These are phyloP conservation scores for Inga oerstediana DNA, from an alignment of 306 rosid genomes.

Conservation along the genomic window DNA sequence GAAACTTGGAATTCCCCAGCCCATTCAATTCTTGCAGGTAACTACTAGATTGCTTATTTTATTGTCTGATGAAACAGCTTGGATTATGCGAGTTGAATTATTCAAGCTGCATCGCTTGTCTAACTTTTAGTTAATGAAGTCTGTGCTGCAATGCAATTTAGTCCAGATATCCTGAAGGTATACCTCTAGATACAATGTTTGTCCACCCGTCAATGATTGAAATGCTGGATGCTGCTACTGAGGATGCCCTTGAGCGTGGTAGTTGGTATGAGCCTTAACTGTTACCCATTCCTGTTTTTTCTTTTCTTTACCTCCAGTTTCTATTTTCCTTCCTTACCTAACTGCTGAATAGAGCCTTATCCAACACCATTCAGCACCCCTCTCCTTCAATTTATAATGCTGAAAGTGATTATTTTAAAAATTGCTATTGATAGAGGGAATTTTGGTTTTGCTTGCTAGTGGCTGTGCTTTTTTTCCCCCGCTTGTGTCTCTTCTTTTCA, in stretches of 20 bases:
- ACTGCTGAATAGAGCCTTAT: background rate
- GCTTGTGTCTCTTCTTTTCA: background rate
- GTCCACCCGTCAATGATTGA: constrained; percentile 90
- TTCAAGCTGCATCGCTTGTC: constrained; percentile 25
- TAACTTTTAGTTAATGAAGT: constrained; percentile 45
- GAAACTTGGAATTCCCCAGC: constrained; percentile 94
- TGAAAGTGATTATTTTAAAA: background rate
- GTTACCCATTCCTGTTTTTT: background rate
- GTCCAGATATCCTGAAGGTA: constrained; percentile 98
- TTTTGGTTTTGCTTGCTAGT: constrained; percentile 11
- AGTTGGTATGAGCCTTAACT: constrained; percentile 71
- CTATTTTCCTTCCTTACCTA: constrained; percentile 23
- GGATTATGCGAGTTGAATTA: constrained; percentile 29
- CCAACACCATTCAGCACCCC: constrained; percentile 17
- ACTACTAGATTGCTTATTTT: constrained; percentile 50
- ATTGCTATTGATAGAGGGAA: constrained; percentile 2
- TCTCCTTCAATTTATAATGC: constrained; percentile 7
- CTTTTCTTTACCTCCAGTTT: background rate
- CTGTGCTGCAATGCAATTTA: constrained; percentile 60
- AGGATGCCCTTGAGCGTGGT: constrained; percentile 86
- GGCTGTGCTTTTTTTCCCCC: background rate
- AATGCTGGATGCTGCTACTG: constrained; percentile 90
- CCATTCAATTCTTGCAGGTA: constrained; percentile 96
- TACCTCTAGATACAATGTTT: constrained; percentile 76
- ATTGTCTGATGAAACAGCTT: constrained; percentile 14